Conservation (phyloP, 1,284 basidiomycete genomes). For the Leccinum holopus region DNA sequence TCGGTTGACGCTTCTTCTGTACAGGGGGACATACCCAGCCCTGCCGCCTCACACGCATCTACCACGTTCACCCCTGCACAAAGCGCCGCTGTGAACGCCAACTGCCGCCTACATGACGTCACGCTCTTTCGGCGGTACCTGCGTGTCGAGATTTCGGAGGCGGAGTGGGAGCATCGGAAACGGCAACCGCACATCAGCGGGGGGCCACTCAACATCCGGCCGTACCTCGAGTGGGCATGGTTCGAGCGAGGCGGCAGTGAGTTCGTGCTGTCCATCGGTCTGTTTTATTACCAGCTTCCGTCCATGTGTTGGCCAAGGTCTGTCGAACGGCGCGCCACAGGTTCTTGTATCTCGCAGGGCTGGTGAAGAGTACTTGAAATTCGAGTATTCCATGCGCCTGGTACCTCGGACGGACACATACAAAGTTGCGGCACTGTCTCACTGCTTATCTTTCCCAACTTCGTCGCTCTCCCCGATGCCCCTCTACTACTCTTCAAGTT, state of each 20-base stretch:
- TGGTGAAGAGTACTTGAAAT: background rate
- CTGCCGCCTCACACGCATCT: conserved; percentile 33
- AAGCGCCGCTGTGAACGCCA: conserved; percentile 31
- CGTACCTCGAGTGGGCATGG: conserved; percentile 51
- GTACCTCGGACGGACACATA: too few relatives aligned
- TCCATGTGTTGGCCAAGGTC: conserved; percentile 37
- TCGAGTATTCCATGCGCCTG: background rate
- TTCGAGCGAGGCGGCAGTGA: conserved; percentile 42
- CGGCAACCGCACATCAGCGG: conserved; percentile 49
- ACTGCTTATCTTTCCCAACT: too few relatives aligned
- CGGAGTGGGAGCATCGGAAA: conserved; percentile 54
- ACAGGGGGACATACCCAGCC: conserved; percentile 60
- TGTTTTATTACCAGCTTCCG: conserved; percentile 45
- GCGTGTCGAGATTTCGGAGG: conserved; percentile 44
- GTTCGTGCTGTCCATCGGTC: conserved; percentile 39
- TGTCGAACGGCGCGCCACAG: conserved; percentile 41
- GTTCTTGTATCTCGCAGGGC: background rate
- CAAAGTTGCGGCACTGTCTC: too few relatives aligned
- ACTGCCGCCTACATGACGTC: conserved; percentile 43
- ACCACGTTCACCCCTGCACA: conserved; percentile 30
- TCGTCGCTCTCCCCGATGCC: too few relatives aligned
- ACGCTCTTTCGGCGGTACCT: conserved; percentile 48
- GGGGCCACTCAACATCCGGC: conserved; percentile 50
- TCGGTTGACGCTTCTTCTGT: background rate
- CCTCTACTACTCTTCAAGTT: too few relatives aligned